These are phyloP conservation scores for Claviceps sp. DNA, from an alignment of 2,329 filamentous ascomycete genomes.

Conservation along the genomic window DNA sequence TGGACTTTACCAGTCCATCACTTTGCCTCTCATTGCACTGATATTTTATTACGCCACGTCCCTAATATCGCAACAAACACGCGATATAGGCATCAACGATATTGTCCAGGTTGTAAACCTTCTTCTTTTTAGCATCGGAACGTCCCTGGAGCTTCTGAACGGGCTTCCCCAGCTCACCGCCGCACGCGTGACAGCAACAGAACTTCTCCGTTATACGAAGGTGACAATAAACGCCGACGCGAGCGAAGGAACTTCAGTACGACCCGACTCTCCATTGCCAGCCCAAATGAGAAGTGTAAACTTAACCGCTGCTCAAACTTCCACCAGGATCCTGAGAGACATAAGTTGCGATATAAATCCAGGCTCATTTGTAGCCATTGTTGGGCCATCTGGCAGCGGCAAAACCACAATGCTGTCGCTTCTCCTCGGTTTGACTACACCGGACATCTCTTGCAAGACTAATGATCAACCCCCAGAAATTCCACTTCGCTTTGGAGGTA, in stretches of 20 bases:
- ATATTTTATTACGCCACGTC: slow-evolving; percentile 73
- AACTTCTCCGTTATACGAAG: slow-evolving; percentile 50
- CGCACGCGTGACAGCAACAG: slow-evolving; percentile 57
- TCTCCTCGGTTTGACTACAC: slow-evolving; percentile 56
- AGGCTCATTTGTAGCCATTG: slow-evolving; percentile 60
- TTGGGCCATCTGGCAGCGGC: slow-evolving; percentile 76
- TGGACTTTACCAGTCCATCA: slow-evolving; percentile 62
- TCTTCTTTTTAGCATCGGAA: slow-evolving; percentile 70
- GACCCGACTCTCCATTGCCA: slow-evolving; percentile 20
- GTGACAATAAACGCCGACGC: slow-evolving; percentile 25
- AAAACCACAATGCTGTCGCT: slow-evolving; percentile 76
- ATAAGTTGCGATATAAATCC: slow-evolving; percentile 45
- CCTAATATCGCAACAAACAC: slow-evolving; percentile 39
- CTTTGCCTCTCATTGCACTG: slow-evolving; percentile 60
- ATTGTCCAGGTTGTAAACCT: slow-evolving; percentile 69
- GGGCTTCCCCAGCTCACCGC: slow-evolving; percentile 72
- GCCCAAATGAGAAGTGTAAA: slow-evolving; percentile 39
- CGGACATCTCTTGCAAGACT: slow-evolving; percentile 10
- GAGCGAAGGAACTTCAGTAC: slow-evolving; percentile 20
- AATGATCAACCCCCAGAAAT: background rate
- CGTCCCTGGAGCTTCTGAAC: slow-evolving; percentile 53
- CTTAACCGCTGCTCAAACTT: slow-evolving; percentile 31
- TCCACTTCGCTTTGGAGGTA: slow-evolving; percentile 43
- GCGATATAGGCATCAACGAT: slow-evolving; percentile 34
- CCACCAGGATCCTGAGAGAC: background rate